Percentiles rank a stretch among this genome's conserved stretches.
These are phyloP conservation scores for Phaeosphaeriaceae sp. DNA, from an alignment of 2,329 filamentous ascomycete genomes.

Conservation along the genomic window DNA sequence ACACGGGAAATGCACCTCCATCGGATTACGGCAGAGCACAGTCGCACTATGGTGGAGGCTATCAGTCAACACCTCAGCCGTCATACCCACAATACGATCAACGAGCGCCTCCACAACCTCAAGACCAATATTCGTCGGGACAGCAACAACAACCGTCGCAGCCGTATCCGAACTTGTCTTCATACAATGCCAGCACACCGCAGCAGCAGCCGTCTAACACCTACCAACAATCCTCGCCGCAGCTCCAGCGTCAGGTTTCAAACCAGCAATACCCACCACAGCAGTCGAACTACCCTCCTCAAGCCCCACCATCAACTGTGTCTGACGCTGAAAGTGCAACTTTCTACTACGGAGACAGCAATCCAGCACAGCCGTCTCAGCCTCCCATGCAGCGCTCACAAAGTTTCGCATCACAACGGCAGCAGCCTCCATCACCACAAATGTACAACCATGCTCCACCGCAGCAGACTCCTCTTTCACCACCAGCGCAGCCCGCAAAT, in stretches of 20 bases:
- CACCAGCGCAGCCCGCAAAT: conserved; percentile 39
- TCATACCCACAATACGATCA: conserved; percentile 47
- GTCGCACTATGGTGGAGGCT: conserved; percentile 59
- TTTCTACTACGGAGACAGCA: conserved; percentile 44
- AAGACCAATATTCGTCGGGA: conserved; percentile 43
- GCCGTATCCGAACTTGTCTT: conserved; percentile 42
- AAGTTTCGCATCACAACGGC: conserved; percentile 38
- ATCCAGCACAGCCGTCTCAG: conserved; percentile 26
- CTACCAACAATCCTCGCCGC: conserved; percentile 45
- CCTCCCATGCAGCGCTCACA: conserved; percentile 38
- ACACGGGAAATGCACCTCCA: conserved; percentile 69
- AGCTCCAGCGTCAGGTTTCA: conserved; percentile 44
- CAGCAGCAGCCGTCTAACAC: conserved; percentile 19
- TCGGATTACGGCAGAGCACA: conserved; percentile 59
- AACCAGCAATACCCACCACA: conserved; percentile 45
- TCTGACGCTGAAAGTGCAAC: conserved; percentile 42
- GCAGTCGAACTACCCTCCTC: conserved; percentile 39
- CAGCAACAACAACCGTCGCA: conserved; percentile 45
- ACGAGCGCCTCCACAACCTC: conserved; percentile 36
- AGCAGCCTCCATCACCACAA: conserved; percentile 46
- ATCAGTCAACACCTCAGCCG: conserved; percentile 46
- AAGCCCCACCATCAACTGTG: conserved; percentile 41
- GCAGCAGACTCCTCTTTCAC: conserved; percentile 39
- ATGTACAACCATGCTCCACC: conserved; percentile 35
- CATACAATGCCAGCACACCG: conserved; percentile 28